phyloP scores from a whole-genome alignment of 2,329 filamentous ascomycete genomes.

The Sporothrix globosa region DNA sequence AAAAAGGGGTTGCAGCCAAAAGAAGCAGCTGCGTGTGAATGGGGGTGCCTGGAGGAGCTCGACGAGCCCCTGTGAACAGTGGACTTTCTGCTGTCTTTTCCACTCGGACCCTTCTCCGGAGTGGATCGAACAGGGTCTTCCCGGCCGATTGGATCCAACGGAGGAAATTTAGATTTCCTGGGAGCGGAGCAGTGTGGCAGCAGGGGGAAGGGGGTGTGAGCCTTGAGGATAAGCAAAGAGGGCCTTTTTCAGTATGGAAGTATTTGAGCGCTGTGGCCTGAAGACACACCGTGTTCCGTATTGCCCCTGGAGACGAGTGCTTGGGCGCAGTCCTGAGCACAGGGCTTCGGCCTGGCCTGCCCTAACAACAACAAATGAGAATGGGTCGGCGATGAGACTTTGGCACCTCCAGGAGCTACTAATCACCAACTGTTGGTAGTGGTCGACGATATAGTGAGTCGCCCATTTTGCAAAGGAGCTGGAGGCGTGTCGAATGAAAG shows the following conservation, averaged over 20 bases:
- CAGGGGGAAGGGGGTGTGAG: not conserved
- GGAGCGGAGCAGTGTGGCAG: conserved; percentile 24
- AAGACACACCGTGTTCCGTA: not conserved
- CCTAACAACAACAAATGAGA: not conserved
- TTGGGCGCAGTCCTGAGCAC: not conserved
- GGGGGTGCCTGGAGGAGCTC: not conserved
- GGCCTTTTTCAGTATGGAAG: not conserved
- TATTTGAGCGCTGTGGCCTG: not conserved
- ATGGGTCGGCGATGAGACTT: not conserved
- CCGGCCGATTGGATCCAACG: conserved; percentile 32
- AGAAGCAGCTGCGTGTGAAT: conserved; percentile 4
- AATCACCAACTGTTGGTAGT: not conserved
- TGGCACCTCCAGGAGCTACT: not conserved
- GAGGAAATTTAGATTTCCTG: conserved; percentile 20
- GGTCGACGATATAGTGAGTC: too few relatives aligned
- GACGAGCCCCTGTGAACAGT: not conserved
- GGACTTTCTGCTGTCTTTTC: conserved; percentile 5
- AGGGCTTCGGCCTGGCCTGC: not conserved
- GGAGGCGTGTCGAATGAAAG: not conserved
- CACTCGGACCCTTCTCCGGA: conserved; percentile 26
- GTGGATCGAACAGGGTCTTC: conserved; percentile 27
- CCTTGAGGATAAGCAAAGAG: not conserved
- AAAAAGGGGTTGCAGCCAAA: not conserved
- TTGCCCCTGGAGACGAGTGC: conserved; percentile 8
- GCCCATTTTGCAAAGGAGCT: too few relatives aligned